phyloP scores from a whole-genome alignment of 2,329 filamentous ascomycete species.

The Thelonectria discophora region DNA sequence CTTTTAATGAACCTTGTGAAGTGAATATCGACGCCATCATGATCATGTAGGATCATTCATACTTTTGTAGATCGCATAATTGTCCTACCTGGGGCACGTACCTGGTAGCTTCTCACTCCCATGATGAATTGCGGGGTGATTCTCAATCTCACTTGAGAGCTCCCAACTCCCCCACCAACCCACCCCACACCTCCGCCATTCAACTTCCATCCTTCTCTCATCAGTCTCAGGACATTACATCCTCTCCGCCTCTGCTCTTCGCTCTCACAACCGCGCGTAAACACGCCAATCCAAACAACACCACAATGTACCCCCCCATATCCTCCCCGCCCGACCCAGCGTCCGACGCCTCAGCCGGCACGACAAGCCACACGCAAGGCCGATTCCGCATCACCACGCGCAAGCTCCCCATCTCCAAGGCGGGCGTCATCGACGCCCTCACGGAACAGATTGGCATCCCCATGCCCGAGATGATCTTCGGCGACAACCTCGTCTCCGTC shows the following conservation, averaged over 20 bases:
- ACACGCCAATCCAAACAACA: background rate
- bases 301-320: constrained; percentile 47
- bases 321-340: constrained; percentile 61
- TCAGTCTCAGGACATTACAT: too few relatives aligned
- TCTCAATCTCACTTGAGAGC: background rate
- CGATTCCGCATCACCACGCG: constrained; percentile 81
- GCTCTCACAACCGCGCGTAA: background rate
- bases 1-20: too few relatives aligned
- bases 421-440: constrained; percentile 88
- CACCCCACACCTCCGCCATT: background rate
- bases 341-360: constrained; percentile 60
- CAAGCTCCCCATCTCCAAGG: constrained; percentile 94
- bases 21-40: too few relatives aligned
- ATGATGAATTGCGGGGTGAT: background rate
- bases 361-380: constrained; percentile 65
- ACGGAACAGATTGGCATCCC: constrained; percentile 81
- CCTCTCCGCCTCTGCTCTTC: background rate
- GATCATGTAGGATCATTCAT: too few relatives aligned
- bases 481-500: constrained; percentile 86
- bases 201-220: background rate
- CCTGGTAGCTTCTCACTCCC: too few relatives aligned
- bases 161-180: background rate
- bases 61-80: too few relatives aligned
- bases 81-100: too few relatives aligned
- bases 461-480: constrained; percentile 98